These are phyloP conservation scores for Fagopyrum homotropicum DNA, from an alignment of 148 eudicot species.

Conservation along the genomic window DNA sequence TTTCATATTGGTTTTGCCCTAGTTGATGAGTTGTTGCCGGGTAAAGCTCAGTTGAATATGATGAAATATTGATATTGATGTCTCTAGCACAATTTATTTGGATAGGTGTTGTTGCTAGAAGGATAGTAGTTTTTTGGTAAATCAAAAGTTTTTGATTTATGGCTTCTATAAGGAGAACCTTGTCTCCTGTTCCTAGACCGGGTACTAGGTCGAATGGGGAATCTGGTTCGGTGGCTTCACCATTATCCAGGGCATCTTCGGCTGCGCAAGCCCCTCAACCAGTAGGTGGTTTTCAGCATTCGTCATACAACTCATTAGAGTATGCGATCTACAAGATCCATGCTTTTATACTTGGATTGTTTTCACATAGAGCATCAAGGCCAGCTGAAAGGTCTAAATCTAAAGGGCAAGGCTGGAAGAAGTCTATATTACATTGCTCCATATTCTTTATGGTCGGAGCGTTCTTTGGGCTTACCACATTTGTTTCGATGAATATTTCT, in stretches of 20 bases:
- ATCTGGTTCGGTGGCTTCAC: constrained; percentile 57
- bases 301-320: constrained; percentile 37
- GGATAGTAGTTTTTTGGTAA: not conserved
- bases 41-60: not conserved
- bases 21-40: not conserved
- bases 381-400: constrained; percentile 51
- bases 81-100: not conserved
- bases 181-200: constrained; percentile 68
- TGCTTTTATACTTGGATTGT: constrained; percentile 43
- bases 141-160: constrained; percentile 17
- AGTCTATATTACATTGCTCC: constrained; percentile 44
- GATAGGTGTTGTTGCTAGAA: not conserved
- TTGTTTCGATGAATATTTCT: constrained; percentile 37
- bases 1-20: constrained; percentile 1
- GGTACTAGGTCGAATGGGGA: constrained; percentile 49
- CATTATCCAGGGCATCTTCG: constrained; percentile 64
- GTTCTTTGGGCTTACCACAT: constrained; percentile 62
- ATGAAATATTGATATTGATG: not conserved
- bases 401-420: constrained; percentile 56
- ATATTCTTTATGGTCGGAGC: constrained; percentile 58
- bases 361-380: constrained; percentile 54
- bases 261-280: constrained; percentile 31
- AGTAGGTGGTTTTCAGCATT: constrained; percentile 27
- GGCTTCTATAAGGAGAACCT: constrained; percentile 76
- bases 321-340: constrained; percentile 50